A percentile compares a stretch with the other conserved stretches of the same genome.
Evolutionary conservation across 2,329 filamentous ascomycete species (phyloP).

Genomic region (Fusarium bactridioides): DNA sequence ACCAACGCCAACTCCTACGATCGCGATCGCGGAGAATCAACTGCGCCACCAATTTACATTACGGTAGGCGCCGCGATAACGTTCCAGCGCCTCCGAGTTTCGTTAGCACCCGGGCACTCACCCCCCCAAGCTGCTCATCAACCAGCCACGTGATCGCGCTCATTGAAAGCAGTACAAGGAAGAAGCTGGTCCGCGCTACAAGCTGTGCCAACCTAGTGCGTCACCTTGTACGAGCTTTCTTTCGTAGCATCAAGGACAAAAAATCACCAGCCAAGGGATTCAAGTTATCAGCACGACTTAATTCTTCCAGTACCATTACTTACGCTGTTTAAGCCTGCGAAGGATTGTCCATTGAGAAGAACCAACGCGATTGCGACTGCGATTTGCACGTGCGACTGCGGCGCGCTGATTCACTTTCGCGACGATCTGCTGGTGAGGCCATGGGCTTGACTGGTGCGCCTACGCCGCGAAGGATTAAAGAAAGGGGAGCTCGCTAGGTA

Average conservation of each 20-base stretch:
- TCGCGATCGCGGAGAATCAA: constrained; percentile 21
- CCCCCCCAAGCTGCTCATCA: background rate
- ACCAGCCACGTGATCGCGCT: constrained; percentile 29
- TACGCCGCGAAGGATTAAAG: constrained; percentile 44
- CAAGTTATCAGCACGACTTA: background rate
- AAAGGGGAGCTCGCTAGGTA: constrained; percentile 43
- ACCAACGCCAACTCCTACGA: constrained; percentile 10
- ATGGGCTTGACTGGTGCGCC: constrained; percentile 46
- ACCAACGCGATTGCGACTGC: constrained; percentile 12
- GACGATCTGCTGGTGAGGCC: constrained; percentile 40
- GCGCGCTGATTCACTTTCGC: constrained; percentile 23
- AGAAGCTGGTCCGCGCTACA: constrained; percentile 19
- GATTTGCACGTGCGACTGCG: constrained; percentile 19
- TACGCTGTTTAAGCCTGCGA: background rate
- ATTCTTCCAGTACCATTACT: background rate
- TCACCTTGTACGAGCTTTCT: constrained; percentile 37
- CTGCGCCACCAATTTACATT: constrained; percentile 10
- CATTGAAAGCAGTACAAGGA: constrained; percentile 36
- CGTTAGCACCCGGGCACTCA: background rate
- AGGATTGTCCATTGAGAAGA: constrained; percentile 13
- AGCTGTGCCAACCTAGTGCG: constrained; percentile 37
- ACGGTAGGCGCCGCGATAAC: constrained; percentile 21
- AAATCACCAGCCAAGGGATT: background rate
- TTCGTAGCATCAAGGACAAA: constrained; percentile 17
- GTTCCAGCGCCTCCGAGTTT: constrained; percentile 19